Evolutionary conservation across 805 yeast genomes (phyloP).

Genomic region (Candida anglica): DNA sequence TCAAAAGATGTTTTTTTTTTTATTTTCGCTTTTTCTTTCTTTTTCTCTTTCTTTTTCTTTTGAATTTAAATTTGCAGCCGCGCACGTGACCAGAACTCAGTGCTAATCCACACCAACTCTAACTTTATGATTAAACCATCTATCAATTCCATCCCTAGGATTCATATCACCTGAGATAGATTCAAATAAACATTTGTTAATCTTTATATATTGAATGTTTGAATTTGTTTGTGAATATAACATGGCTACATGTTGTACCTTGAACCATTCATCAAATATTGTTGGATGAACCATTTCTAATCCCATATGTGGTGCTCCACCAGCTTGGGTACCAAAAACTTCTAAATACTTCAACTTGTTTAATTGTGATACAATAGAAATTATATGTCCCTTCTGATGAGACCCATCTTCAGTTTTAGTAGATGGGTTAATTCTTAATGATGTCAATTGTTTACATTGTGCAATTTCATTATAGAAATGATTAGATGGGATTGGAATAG

Average conservation of each 20-base stretch:
- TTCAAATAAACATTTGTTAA: slow-evolving; percentile 49
- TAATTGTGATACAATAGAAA: slow-evolving; percentile 19
- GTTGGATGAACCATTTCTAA: slow-evolving; percentile 51
- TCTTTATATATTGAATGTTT: slow-evolving; percentile 38
- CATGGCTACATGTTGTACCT: slow-evolving; percentile 51
- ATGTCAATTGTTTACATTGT: slow-evolving; percentile 17
- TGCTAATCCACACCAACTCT: slow-evolving; percentile 15
- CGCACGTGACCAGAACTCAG: too few species aligned
- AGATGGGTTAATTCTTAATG: slow-evolving; percentile 38
- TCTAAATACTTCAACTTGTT: slow-evolving; percentile 31
- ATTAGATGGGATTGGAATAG: slow-evolving; percentile 17
- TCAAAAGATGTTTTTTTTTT: too few species aligned
- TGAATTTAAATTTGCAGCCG: too few species aligned
- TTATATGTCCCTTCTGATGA: slow-evolving; percentile 19
- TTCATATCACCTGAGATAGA: slow-evolving; percentile 16
- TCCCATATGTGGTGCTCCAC: slow-evolving; percentile 53
- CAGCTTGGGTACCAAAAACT: slow-evolving; percentile 47
- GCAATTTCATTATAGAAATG: slow-evolving; percentile 11
- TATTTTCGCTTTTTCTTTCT: too few species aligned
- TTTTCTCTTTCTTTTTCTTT: too few species aligned
- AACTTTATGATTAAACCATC: slow-evolving; percentile 42
- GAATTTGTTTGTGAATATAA: slow-evolving; percentile 27
- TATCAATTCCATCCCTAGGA: slow-evolving; percentile 45
- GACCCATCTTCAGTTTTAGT: too few species aligned
- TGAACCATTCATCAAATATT: slow-evolving; percentile 53